A percentile compares a stretch with the other conserved stretches of the same genome.
phyloP scores from a whole-genome alignment of 2,329 filamentous ascomycete species.

The Colletotrichum coccodes region DNA sequence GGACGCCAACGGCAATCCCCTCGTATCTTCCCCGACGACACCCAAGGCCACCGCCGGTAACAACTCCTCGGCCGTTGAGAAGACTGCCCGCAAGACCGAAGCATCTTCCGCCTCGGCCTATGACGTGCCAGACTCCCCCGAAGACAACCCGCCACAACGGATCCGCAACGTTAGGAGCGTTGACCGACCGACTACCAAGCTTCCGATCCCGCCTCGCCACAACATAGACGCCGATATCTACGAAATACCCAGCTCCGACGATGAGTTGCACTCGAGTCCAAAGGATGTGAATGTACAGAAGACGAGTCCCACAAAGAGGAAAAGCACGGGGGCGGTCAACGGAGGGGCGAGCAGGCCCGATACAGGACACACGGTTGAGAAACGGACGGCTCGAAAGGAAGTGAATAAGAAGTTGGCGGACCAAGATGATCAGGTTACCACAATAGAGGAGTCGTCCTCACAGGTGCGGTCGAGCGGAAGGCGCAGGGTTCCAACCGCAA shows the following conservation, averaged over 20 bases:
- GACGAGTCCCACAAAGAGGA: conserved; percentile 34
- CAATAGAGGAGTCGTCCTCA: conserved; percentile 18
- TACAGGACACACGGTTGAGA: not conserved
- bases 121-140: conserved; percentile 38
- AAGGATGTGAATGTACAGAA: conserved; percentile 10
- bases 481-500: conserved; percentile 29
- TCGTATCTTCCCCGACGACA: conserved; percentile 42
- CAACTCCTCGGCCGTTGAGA: not conserved
- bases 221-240: conserved; percentile 18
- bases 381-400: not conserved
- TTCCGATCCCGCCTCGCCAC: conserved; percentile 19
- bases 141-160: conserved; percentile 32
- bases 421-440: not conserved
- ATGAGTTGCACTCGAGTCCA: conserved; percentile 29
- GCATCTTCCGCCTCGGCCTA: conserved; percentile 17
- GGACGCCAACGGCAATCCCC: conserved; percentile 38
- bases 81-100: not conserved
- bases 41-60: conserved; percentile 33
- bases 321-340: not conserved
- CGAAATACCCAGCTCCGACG: conserved; percentile 38
- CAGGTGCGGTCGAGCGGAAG: conserved; percentile 30
- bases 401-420: not conserved
- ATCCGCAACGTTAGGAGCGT: conserved; percentile 27
- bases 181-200: conserved; percentile 24
- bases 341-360: not conserved